Evolutionary conservation across 805 yeast species (phyloP), one percentile per base, ranked within the genome.

Genomic region (Saturnispora dispora): DNA sequence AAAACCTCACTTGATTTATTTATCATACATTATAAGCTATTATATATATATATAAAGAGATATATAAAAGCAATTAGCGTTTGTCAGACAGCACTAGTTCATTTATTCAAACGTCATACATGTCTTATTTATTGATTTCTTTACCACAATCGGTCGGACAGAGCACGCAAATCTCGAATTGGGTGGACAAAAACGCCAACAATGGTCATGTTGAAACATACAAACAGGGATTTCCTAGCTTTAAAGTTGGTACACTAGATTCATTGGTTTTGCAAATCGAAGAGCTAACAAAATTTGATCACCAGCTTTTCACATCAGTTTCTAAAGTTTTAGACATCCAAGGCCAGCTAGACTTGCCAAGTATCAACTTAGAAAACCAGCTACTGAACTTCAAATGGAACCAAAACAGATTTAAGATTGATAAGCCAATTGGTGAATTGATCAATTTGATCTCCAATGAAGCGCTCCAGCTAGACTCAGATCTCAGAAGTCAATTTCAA

Each of bases 231-330:
- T 73, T 89, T 48, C 98, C 98, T 7, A 81, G 76, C 55, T 91
- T 93, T 69, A 91, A 93, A 67, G 88, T 93, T 56, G 97, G 97
- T 28, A 90, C 98, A 11, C 77, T 93, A 63, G 99, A 93, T 68
- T 83, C 89, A 30, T 76, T 93, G 54, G 95, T 93, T 50, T 82
- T 85, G 60, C 90, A 90, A 68, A 81, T 90, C 65, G 99, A 93
- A 62, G 98, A 91, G 62, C 76, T 93, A 52, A 71, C 79, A 41
- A 90, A 88, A 65, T 71, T 83, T 51, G 99, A 93, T 69, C 71
- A 72, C n/a, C 93, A 88, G 67, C 75, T 91, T 63, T 78, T 77
- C 42, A 70, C 74, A 8, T 78, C 93, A 6, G 79, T 89, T 13
- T 64, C 71, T 25, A 95, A 95, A 67, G 80, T 85, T 32, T 75